Base-by-base conservation (phyloP, 225 moss, liverwort and hornwort species). In the Neckera pumila region DNA sequence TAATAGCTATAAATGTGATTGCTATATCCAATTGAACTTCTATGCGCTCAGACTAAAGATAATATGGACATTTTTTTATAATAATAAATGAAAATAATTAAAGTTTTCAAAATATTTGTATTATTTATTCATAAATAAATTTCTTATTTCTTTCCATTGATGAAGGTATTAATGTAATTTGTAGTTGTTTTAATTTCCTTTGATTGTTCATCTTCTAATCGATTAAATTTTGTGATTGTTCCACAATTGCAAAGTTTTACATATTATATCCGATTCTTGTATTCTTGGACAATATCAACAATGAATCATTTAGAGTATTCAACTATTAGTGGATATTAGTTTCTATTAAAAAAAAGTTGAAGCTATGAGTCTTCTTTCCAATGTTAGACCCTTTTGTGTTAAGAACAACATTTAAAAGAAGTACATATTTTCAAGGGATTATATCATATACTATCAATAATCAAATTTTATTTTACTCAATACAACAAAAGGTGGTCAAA, bases 211-310 rank as follows among this genome's bases (percentile, higher is more conserved):
- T 36, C 36, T 66, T 65, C 1, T 18, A 20, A 11, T 11, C 6
- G 6, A 19, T 17, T 64, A 34, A 64, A 17, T 33, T n/a, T n/a
- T n/a, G n/a, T n/a, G n/a, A n/a, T n/a, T n/a, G n/a, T n/a, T n/a
- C n/a, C 2, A 67, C 21, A n/a, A 38, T 67, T n/a, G 12, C 22
- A 21, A 67, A 22, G 3, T 22, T 22, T 65, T 22, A 12, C 2
- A 38, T 22, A 2, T 38, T 0, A n/a, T 0, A n/a, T 67, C 1
- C 1, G 1, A 19, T 6, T 67, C 66, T 67, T 12, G 12, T 38
- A n/a, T 22, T 38, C 22, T 67, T n/a, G 5, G 17, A 3, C 4
- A 38, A 12, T 22, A 67, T 67, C n/a, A 67, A n/a, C 12, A 67
- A 22, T 12, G 7, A 38, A 7, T 22, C 12, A 22, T 67, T 12